Evolutionary conservation across 208 protist genomes (phyloP), one percentile per base, ranked within the genome.

Genomic region (Crithidia bombi): DNA sequence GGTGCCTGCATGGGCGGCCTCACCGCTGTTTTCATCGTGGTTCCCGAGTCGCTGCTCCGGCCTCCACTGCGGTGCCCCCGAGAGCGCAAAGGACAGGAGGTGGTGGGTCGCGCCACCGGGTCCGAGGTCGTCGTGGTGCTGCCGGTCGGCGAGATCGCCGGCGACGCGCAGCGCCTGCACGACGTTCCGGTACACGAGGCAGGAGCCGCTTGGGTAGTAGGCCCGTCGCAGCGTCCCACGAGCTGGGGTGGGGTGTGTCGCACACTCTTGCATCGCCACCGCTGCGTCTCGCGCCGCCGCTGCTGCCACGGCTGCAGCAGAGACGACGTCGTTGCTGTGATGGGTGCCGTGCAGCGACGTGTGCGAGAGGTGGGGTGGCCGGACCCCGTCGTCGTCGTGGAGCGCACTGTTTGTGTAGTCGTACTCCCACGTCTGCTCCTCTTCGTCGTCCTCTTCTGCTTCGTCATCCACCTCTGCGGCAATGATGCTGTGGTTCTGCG

Each of bases 181-280:
- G 28, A 93, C 72, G 44, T 79, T 75, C 33, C 58, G 61, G 70
- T 91, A 93, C 12, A 89, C 74, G 28, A 93, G 69, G 32, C 85
- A 77, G 30, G 78, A 56, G 5, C 86, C 85, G 28, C 73, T 85
- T n/a, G 51, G 56, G 70, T 90, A 93, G 57, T 82, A 71, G 39
- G 66, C 73, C 6, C 68, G 71, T 15, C 67, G 71, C 58, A 77
- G 49, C 12, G 71, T 39, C 10, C 71, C 71, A n/a, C 71, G 71
- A 9, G 71, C 71, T 0, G 71, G 71, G n/a, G 71, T 77, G 2
- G 71, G 71, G 64, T 77, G 54, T 3, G 71, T 25, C 9, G 71
- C 41, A 0, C 30, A 63, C 64, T 77, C 71, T 1, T 38, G 36
- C 55, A 77, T 57, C 23, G 71, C 44, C 15, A 77, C 71, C 15